phyloP scores from a whole-genome alignment of 805 yeast genomes.

The Yarrowia divulgata region DNA sequence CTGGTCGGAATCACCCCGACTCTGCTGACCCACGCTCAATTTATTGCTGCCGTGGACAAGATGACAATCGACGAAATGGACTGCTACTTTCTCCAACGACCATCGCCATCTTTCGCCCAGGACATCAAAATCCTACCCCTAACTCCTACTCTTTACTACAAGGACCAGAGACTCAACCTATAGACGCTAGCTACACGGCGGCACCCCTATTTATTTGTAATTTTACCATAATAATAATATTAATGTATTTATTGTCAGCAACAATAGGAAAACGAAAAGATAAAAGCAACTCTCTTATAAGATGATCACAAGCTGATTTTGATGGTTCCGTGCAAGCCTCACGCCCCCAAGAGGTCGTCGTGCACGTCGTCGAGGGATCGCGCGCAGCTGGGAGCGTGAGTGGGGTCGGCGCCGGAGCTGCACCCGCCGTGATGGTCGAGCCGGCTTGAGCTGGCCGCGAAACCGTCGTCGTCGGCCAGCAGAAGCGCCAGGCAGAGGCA shows the following conservation, averaged over 20 bases:
- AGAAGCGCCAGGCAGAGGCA: slow-evolving; percentile 14
- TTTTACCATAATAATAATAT: not conserved
- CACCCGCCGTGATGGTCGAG: not conserved
- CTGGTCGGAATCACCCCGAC: slow-evolving; percentile 6
- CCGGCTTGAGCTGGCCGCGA: not conserved
- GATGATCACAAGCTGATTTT: slow-evolving; percentile 25
- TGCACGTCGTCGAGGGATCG: slow-evolving; percentile 9
- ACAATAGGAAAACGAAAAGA: not conserved
- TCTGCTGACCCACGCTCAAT: slow-evolving; percentile 8
- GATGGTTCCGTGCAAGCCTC: slow-evolving; percentile 19
- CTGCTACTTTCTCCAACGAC: slow-evolving; percentile 10
- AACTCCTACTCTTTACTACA: slow-evolving; percentile 21
- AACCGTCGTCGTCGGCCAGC: slow-evolving; percentile 4
- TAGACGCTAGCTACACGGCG: not conserved
- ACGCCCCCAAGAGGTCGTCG: slow-evolving; percentile 33
- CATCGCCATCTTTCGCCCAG: not conserved
- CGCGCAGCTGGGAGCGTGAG: not conserved
- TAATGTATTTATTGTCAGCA: slow-evolving; percentile 19
- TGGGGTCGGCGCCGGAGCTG: not conserved
- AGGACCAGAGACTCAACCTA: slow-evolving; percentile 15
- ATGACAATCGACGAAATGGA: slow-evolving; percentile 15
- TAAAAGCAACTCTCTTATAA: slow-evolving; percentile 6
- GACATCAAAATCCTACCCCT: slow-evolving; percentile 6
- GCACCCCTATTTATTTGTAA: slow-evolving; percentile 4
- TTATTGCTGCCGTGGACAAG: not conserved